Base-by-base conservation (phyloP, 225 moss, liverwort and hornwort genomes). In the Ulota crispa region DNA sequence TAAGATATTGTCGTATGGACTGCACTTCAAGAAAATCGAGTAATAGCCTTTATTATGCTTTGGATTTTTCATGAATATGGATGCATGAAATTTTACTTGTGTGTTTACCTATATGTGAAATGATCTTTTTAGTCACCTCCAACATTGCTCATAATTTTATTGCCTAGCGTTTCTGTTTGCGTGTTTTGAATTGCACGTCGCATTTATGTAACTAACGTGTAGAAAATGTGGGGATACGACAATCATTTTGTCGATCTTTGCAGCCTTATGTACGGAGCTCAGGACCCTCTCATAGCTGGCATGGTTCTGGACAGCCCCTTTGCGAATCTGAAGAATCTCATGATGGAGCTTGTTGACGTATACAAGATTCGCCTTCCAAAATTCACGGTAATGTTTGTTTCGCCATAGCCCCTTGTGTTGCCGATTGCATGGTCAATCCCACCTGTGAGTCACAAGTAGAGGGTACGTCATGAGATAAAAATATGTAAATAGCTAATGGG, bases 331-430 rank as follows among this genome's bases (percentile, higher is more conserved):
- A 94, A 94, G 78, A 96, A 99, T 50, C 91, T 99, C 39, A 99
- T 99, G 94, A 96, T 99, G 99, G 99, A 99, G 88, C 94, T 99
- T 81, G 99, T 96, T 57, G 99, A 94, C 75, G 99, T 99, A 7
- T 96, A 99, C 87, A 99, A 99, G 87, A 99, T 99, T 75, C 96
- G 99, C 39, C 96, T 99, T 78, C 99, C 99, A 26, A 99, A 99
- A 78, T 99, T 99, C 77, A 99, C 99, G 82, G 99, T 96, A 96
- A 54, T 83, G 65, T 30, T 70, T 70, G 24, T 27, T 74, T 59
- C 13, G 28, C 47, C 15, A 61, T n/a, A 31, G 45, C 8, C 52
- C 37, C 57, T 80, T 50, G 47, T 70, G 24, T 41, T 75, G 4
- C 14, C 7, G 30, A 72, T 78, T 73, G 18, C 62, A 28, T 45